Evolutionary conservation across 768 basidiomycete species (phyloP).

Genomic region (Filobasidium floriforme): DNA sequence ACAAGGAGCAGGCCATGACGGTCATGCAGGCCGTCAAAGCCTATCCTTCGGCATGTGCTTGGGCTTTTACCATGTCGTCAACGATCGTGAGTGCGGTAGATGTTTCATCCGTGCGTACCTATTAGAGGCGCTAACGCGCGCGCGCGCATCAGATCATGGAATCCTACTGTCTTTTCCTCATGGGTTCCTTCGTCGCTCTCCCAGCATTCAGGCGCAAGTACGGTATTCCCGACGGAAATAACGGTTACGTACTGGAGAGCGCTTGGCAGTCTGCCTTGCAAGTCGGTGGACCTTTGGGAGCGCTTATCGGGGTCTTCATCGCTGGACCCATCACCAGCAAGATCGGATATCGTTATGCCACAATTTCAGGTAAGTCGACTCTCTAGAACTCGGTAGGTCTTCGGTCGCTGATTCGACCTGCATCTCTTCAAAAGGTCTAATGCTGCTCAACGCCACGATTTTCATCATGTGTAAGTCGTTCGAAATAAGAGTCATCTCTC

Average conservation of each 20-base stretch:
- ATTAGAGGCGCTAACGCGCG: too few relatives aligned
- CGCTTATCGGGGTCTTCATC: slow-evolving; percentile 40
- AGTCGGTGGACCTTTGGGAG: slow-evolving; percentile 35
- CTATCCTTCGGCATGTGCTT: slow-evolving; percentile 44
- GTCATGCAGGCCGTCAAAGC: slow-evolving; percentile 33
- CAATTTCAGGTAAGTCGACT: too few relatives aligned
- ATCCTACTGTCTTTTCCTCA: slow-evolving; percentile 25
- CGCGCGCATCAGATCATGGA: slow-evolving; percentile 34
- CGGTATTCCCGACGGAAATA: slow-evolving; percentile 30
- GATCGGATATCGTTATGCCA: slow-evolving; percentile 12
- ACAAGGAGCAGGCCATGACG: background rate
- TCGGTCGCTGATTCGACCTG: too few relatives aligned
- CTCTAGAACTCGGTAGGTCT: too few relatives aligned
- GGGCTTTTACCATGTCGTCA: slow-evolving; percentile 34
- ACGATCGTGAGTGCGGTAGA: slow-evolving; percentile 14
- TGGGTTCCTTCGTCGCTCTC: slow-evolving; percentile 27
- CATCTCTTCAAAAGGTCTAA: too few relatives aligned
- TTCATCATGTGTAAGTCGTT: slow-evolving; percentile 36
- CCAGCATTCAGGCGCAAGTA: slow-evolving; percentile 36
- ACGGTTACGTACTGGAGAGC: slow-evolving; percentile 40
- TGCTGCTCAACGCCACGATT: slow-evolving; percentile 26
- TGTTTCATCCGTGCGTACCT: background rate
- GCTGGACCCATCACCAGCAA: slow-evolving; percentile 23
- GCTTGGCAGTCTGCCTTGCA: slow-evolving; percentile 42
- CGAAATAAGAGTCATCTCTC: too few relatives aligned